Base-by-base conservation (phyloP, 805 yeast genomes). In the Blastobotrys peoriensis region DNA sequence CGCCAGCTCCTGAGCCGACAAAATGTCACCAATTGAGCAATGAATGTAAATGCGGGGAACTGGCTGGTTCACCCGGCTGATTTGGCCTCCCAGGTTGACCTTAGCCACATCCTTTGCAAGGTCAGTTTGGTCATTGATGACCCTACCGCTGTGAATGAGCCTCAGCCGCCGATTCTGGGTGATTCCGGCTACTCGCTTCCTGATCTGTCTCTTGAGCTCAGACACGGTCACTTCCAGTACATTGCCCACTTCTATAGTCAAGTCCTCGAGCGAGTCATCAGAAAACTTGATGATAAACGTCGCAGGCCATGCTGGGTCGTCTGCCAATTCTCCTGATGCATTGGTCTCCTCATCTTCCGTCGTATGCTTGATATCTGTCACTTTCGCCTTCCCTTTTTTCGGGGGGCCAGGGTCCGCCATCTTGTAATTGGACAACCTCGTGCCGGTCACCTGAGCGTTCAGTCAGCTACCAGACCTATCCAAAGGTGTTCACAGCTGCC, bases 1-100 rank as follows among this genome's bases (percentile, higher is more conserved):
- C 1, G 66, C 69, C 22, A 86, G 62, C 56, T 83, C 86, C 13
- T 70, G 75, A 0, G 64, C 58, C 0, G 76, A 67, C 34, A 84
- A 57, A 10, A 69, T 73, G 27, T 78, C 87, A 4, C 96, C 95
- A 10, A 86, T 71, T 3, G 86, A 74, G 64, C 95, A 86, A 59
- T 86, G 95, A 3, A 87, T 70, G 56, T 80, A 85, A n/a, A 83
- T 65, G 38, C 2, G 41, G 56, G 4, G 40, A 47, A 3, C 47
- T 49, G 8, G 46, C 43, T 13, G 49, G 46, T 27, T 23, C 36
- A 20, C 22, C 43, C 19, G 21, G 27, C 28, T 36, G 23, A 35
- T 39, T 36, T 5, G 40, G 33, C 23, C 49, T 16, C 18, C 15
- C 33, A 28, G 33, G 15, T 28, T 42, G 40, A 57, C 51, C 38